Evolutionary conservation across 345 rosid genomes (phyloP), one percentile per base, ranked within the genome.

Genomic region (Camelina sativa): DNA sequence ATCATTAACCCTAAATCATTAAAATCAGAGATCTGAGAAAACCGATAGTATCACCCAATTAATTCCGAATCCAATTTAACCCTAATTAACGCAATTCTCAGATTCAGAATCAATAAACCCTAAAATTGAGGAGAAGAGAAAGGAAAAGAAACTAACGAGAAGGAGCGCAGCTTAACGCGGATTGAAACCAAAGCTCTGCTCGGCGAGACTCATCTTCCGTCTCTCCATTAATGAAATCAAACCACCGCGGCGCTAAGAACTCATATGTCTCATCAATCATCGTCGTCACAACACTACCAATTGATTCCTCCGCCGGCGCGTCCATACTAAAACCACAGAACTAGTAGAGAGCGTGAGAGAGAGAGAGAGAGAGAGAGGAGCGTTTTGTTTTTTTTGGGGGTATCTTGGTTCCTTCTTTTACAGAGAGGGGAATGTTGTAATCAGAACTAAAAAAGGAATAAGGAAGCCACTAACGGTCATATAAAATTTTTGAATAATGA

Each of bases 111-210:
- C 11, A 52, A 20, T 20, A 15, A 46, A 46, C 50, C 8, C 8
- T 44, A 15, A 13, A 4, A 17, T 13, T 2, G 1, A 20, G 7
- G 11, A 11, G 11, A 20, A 15, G 35, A 25, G 25, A 47, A 50
- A 67, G 19, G 19, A 71, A 9, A 40, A 11, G 68, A 52, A 54
- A 85, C 98, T 10, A 71, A 96, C 99, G 99, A 47, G 99, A 96
- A 75, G 98, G 97, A 22, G 91, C 97, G 69, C 94, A 84, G 82
- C 87, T 81, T 50, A 87, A 77, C 17, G 95, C 84, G 16, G 81
- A 74, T 2, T 83, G 86, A 73, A 96, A 96, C 99, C 99, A 96
- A 66, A 88, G 89, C 78, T 96, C 99, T 0, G 96, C 98, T 28
- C 80, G 78, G 10, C 82, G 79, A 64, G 61, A 62, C 30, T 90